Evolutionary conservation across 176 grass and related monocot species (phyloP), one percentile per base, ranked within the genome.

Genomic region (Carex scoparia): DNA sequence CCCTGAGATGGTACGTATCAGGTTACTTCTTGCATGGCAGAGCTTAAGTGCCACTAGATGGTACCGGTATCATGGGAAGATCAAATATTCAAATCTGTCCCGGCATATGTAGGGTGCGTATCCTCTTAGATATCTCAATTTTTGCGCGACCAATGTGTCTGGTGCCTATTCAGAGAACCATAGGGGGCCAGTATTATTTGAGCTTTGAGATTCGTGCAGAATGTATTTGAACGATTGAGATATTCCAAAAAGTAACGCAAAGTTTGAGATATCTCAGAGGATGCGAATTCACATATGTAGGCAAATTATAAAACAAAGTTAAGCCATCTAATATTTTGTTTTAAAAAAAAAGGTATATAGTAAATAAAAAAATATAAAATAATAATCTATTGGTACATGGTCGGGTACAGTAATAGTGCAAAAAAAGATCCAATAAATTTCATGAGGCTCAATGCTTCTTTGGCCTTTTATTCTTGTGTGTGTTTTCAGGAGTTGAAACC

Each of bases 391-490:
- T 53, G 28, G 70, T 74, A 74, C 27, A 74, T 53, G 4, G 40
- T 28, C 3, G 19, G 44, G 44, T 74, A 53, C 44, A 48, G 19
- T 16, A 46, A 72, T n/a, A 74, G 19, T 2, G 44, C 5, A 53
- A 53, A 74, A 12, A 35, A 58, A 57, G 13, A 58, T 30, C 53
- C 51, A 79, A 79, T 33, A 79, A 79, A 58, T 58, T 57, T 48
- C 74, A 79, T 13, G 15, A 35, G 12, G 28, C 12, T 79, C 28
- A 79, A 33, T 94, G 89, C 61, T 93, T 95, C 90, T 92, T 95
- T 16, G 57, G 11, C 64, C 87, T 99, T 83, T 95, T 99, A 81
- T 79, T 89, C 54, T 30, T 79, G 71, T 91, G 93, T 0, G 89
- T 86, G 74, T 85, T 91, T 48, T 86, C 78, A 14, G 91, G 93